Conservation (phyloP, 345 rosid species). For the Camelina sativa region DNA sequence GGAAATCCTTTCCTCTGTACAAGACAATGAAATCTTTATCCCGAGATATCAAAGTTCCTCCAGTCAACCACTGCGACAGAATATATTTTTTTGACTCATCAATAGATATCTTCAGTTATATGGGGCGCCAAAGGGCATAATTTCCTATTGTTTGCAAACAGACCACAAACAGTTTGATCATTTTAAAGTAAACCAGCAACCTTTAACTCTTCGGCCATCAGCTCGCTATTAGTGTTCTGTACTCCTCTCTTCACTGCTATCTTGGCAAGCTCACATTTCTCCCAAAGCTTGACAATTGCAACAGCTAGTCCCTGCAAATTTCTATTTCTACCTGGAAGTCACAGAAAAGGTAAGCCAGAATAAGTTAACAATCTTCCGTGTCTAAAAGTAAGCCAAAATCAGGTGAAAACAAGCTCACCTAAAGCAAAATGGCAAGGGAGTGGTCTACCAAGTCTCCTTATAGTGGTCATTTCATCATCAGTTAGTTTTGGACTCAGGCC, state of each 20-base stretch:
- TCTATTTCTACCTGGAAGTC: slow-evolving; percentile 76
- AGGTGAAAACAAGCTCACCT: slow-evolving; percentile 50
- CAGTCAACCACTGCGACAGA: slow-evolving; percentile 82
- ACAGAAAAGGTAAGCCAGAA: slow-evolving; percentile 30
- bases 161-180: slow-evolving; percentile 13
- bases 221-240: slow-evolving; percentile 72
- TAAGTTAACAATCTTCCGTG: slow-evolving; percentile 19
- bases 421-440: slow-evolving; percentile 91
- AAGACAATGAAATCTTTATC: slow-evolving; percentile 81
- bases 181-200: slow-evolving; percentile 47
- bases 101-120: slow-evolving; percentile 31
- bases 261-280: slow-evolving; percentile 93
- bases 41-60: slow-evolving; percentile 81
- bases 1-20: slow-evolving; percentile 97
- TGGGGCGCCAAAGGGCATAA: slow-evolving; percentile 1
- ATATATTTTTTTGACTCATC: slow-evolving; percentile 32
- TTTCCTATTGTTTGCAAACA: slow-evolving; percentile 12
- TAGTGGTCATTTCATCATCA: slow-evolving; percentile 90
- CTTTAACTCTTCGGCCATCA: slow-evolving; percentile 93
- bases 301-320: slow-evolving; percentile 89
- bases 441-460: slow-evolving; percentile 88
- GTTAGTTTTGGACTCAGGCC: slow-evolving; percentile 78
- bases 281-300: slow-evolving; percentile 89
- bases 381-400: slow-evolving; percentile 13
- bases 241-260: slow-evolving; percentile 92